Conservation (phyloP, 352 stramenopile species). For the Globisporangium perplexum region DNA sequence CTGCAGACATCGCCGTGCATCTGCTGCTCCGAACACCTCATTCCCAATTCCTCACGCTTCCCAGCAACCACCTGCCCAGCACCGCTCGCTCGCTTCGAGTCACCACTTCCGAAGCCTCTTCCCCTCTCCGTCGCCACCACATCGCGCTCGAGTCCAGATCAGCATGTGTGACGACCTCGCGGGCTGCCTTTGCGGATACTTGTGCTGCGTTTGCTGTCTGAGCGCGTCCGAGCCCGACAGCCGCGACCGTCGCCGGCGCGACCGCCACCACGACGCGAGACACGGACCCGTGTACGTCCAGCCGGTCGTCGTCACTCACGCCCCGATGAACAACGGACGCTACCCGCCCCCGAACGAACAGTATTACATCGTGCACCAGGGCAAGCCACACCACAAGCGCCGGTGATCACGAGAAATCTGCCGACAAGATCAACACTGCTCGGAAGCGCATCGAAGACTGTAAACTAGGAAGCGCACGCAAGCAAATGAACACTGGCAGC, state of each 20-base stretch:
- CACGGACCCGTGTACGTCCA: slow-evolving; percentile 30
- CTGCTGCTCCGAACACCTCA: neutral
- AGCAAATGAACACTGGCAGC: too few relatives aligned
- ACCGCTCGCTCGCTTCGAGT: neutral
- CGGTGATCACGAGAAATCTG: neutral
- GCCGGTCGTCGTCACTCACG: slow-evolving; percentile 21
- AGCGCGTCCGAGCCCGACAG: slow-evolving; percentile 12
- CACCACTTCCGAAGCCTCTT: neutral
- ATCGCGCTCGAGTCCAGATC: too few relatives aligned
- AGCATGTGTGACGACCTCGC: slow-evolving; percentile 23
- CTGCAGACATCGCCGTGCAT: too few relatives aligned
- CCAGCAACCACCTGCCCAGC: neutral
- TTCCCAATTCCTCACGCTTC: neutral
- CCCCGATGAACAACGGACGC: neutral
- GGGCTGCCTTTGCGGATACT: slow-evolving; percentile 24
- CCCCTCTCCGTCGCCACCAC: neutral
- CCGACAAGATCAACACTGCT: neutral
- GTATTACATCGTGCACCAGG: slow-evolving; percentile 6
- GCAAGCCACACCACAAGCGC: neutral
- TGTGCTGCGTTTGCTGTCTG: slow-evolving; percentile 17
- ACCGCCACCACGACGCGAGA: slow-evolving; percentile 3
- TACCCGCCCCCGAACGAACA: slow-evolving; percentile 7
- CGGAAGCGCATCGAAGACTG: neutral
- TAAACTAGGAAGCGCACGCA: neutral
- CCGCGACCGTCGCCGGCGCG: slow-evolving; percentile 8